phyloP scores from a whole-genome alignment of 257 asterid species.

The Penstemon eatonii region DNA sequence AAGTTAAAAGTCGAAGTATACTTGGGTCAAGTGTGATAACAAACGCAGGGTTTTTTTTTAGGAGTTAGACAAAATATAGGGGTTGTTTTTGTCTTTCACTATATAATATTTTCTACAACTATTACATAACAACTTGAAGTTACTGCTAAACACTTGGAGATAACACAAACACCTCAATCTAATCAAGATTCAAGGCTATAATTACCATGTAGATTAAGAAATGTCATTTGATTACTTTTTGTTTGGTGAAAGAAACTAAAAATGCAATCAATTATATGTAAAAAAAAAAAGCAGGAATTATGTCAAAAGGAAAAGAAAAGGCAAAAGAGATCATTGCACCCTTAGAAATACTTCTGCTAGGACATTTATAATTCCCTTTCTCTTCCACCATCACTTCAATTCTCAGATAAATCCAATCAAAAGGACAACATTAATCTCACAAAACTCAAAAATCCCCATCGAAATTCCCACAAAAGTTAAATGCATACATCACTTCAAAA shows the following conservation, averaged over 20 bases:
- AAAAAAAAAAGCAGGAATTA: constrained; percentile 17
- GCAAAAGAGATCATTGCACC: constrained; percentile 16
- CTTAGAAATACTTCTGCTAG: background rate
- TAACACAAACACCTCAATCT: background rate
- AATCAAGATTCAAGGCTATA: constrained; percentile 23
- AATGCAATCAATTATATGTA: constrained; percentile 12
- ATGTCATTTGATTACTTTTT: constrained; percentile 27
- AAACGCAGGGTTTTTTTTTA: too few relatives aligned
- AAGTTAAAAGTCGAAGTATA: too few relatives aligned
- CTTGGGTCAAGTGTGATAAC: too few relatives aligned
- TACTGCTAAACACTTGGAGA: background rate
- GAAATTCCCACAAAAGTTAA: background rate
- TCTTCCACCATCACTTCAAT: constrained; percentile 13
- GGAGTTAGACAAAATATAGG: too few relatives aligned
- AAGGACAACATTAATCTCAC: constrained; percentile 13
- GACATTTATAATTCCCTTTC: background rate
- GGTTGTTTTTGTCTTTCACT: too few relatives aligned
- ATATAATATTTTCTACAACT: background rate
- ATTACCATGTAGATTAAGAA: constrained; percentile 34
- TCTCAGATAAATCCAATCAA: constrained; percentile 4
- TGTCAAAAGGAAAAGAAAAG: background rate
- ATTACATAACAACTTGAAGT: background rate
- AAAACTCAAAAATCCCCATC: background rate
- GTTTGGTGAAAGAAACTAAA: constrained; percentile 18
- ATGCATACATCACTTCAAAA: constrained; percentile 4